These are phyloP conservation scores for Termitomyces sp. DNA, from an alignment of 768 basidiomycete genomes.

Conservation along the genomic window DNA sequence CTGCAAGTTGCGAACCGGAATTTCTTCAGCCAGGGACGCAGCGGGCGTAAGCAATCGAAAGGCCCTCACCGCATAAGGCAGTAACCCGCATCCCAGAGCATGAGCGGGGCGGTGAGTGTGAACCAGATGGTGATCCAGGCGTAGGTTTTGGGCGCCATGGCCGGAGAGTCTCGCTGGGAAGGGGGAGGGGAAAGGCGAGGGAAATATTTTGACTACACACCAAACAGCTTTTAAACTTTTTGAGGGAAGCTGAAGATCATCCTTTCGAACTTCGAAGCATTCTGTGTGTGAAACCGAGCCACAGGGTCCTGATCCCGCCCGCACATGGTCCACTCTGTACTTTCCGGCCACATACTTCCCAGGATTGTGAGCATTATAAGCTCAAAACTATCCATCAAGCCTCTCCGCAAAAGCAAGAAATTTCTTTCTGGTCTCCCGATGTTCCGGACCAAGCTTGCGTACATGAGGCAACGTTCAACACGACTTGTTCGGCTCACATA, in stretches of 20 bases:
- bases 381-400: neutral
- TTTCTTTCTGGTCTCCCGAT: neutral
- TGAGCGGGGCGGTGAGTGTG: conserved; percentile 47
- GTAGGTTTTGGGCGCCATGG: conserved; percentile 29
- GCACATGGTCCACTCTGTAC: conserved; percentile 6
- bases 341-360: neutral
- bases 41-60: conserved; percentile 34
- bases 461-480: neutral
- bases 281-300: conserved; percentile 15
- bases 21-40: neutral
- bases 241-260: conserved; percentile 20
- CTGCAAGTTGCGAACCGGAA: conserved; percentile 13
- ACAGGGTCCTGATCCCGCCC: conserved; percentile 11
- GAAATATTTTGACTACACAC: conserved; percentile 6
- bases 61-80: conserved; percentile 26
- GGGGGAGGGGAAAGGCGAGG: conserved; percentile 6
- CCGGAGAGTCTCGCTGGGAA: neutral
- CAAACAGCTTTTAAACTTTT: conserved; percentile 17
- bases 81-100: conserved; percentile 70
- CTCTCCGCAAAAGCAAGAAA: neutral
- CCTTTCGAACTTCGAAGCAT: conserved; percentile 15
- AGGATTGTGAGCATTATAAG: neutral
- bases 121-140: conserved; percentile 54
- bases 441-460: neutral
- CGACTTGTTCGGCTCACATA: conserved; percentile 1